Percentiles rank a stretch among this genome's conserved stretches.
These are phyloP conservation scores for Picea abies DNA, from an alignment of 83 land plant species.

Conservation along the genomic window DNA sequence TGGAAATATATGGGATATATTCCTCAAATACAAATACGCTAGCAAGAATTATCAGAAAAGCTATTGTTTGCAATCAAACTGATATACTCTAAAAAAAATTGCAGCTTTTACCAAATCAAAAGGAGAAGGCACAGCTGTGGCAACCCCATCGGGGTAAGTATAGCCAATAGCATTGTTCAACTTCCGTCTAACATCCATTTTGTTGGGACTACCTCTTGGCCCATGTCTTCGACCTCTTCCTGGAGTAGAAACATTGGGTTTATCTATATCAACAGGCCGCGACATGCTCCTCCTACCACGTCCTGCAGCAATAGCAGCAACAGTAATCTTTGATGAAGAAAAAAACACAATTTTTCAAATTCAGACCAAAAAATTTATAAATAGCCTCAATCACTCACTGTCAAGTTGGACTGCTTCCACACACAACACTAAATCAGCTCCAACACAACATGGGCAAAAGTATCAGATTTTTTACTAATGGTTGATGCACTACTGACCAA, in stretches of 20 bases:
- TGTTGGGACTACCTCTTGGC: neutral
- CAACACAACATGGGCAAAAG: neutral
- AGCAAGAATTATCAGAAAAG: neutral
- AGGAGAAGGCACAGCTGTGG: neutral
- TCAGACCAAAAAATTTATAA: neutral
- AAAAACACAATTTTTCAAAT: neutral
- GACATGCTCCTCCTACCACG: slow-evolving; percentile 1
- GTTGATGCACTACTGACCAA: too few relatives aligned
- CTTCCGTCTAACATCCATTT: neutral
- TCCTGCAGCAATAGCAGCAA: neutral
- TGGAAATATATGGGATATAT: neutral
- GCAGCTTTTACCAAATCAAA: slow-evolving; percentile 10
- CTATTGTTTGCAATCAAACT: neutral
- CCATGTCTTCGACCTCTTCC: slow-evolving; percentile 8
- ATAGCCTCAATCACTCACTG: neutral
- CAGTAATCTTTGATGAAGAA: too few relatives aligned
- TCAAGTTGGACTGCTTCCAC: too few relatives aligned
- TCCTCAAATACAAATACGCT: neutral
- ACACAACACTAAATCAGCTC: neutral
- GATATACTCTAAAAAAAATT: neutral
- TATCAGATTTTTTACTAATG: too few relatives aligned
- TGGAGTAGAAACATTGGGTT: neutral
- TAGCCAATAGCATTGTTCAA: neutral
- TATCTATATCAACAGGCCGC: neutral
- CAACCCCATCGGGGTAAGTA: neutral